Percentiles rank a stretch among this genome's conserved stretches.
These are phyloP conservation scores for Ophiostoma australiae DNA, from an alignment of 2,329 filamentous ascomycete species.

Conservation along the genomic window DNA sequence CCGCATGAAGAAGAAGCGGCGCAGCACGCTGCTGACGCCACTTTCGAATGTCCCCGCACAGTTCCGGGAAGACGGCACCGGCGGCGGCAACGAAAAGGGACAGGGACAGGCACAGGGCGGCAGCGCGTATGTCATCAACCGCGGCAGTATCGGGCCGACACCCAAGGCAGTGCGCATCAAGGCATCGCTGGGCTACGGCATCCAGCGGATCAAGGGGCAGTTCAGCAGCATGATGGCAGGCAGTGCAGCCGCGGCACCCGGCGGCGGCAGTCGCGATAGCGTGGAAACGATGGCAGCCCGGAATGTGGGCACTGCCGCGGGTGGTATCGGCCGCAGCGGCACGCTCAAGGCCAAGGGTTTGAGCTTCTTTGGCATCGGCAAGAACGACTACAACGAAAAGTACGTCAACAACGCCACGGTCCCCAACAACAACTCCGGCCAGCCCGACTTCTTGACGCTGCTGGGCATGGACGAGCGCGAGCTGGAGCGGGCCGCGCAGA, in stretches of 20 bases:
- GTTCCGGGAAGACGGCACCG: neutral
- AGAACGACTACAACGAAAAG: neutral
- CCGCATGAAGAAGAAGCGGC: constrained; percentile 39
- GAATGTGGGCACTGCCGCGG: neutral
- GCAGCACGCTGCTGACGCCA: constrained; percentile 48
- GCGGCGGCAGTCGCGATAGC: neutral
- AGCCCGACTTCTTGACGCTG: constrained; percentile 44
- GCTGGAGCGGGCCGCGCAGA: constrained; percentile 37
- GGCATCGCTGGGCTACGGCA: constrained; percentile 38
- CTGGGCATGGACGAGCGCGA: constrained; percentile 42
- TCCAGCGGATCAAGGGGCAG: constrained; percentile 36
- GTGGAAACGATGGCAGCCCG: neutral
- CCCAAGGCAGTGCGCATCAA: constrained; percentile 41
- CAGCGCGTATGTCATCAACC: constrained; percentile 40
- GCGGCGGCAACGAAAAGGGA: constrained; percentile 19
- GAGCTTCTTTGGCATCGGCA: neutral
- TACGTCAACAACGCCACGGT: constrained; percentile 31
- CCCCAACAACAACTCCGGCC: constrained; percentile 31
- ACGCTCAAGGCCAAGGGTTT: neutral
- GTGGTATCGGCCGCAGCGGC: neutral
- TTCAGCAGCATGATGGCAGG: constrained; percentile 39
- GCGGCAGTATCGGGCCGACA: constrained; percentile 47
- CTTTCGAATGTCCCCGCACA: constrained; percentile 33
- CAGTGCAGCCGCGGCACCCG: neutral
- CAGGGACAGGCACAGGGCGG: constrained; percentile 29